Conservation (phyloP, 345 rosid genomes). For the Gynandropsis gynandra region DNA sequence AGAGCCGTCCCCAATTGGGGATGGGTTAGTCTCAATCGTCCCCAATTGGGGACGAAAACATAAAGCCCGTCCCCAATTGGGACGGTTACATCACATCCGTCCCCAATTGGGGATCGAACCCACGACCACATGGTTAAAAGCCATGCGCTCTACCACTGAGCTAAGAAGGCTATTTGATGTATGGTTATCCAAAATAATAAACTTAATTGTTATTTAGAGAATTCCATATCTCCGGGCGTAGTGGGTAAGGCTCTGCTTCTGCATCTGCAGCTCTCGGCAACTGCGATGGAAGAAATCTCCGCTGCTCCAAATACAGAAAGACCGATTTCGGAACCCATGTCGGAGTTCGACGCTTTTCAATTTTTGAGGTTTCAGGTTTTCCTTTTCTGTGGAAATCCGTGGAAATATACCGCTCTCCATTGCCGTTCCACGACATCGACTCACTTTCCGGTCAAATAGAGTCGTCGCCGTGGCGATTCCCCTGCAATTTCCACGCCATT, state of each 20-base stretch:
- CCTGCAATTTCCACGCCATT: constrained; percentile 59
- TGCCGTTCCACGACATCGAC: constrained; percentile 71
- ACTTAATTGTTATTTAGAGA: background rate
- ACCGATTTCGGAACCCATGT: constrained; percentile 15
- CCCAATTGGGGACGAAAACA: too few species aligned
- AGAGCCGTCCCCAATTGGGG: too few species aligned
- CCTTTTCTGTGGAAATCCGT: constrained; percentile 83
- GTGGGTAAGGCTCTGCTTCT: constrained; percentile 40
- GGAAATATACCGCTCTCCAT: constrained; percentile 83
- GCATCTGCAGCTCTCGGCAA: constrained; percentile 17
- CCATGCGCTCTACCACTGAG: too few species aligned
- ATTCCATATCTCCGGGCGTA: background rate
- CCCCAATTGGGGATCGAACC: too few species aligned
- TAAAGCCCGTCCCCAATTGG: too few species aligned
- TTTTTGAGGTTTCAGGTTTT: constrained; percentile 37
- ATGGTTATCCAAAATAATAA: too few species aligned
- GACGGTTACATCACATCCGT: too few species aligned
- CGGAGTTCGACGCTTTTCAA: constrained; percentile 25
- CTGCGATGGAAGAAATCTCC: constrained; percentile 43
- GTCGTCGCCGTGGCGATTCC: constrained; percentile 44
- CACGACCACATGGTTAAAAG: too few species aligned
- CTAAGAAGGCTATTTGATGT: too few species aligned
- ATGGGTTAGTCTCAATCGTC: too few species aligned
- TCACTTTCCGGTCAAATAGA: constrained; percentile 41
- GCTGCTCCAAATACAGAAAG: constrained; percentile 20